Evolutionary conservation across 2,329 filamentous ascomycete genomes (phyloP).

Genomic region (Hypocreales sp.): DNA sequence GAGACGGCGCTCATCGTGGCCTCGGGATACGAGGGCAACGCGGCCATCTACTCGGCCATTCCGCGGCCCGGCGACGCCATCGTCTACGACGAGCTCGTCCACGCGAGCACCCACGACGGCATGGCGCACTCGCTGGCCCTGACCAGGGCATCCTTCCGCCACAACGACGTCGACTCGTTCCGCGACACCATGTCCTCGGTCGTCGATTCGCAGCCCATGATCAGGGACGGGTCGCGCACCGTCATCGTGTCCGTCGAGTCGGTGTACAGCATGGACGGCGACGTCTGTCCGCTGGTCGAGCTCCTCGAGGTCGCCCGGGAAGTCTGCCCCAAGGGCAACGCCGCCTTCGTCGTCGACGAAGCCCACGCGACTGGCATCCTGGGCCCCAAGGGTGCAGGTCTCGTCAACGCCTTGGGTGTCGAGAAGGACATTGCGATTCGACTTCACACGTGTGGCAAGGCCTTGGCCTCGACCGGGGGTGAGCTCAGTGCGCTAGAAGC

Average conservation of each 20-base stretch:
- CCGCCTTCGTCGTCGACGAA: slow-evolving; percentile 36
- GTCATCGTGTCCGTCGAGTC: slow-evolving; percentile 22
- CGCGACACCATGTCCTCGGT: slow-evolving; percentile 15
- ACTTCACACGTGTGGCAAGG: slow-evolving; percentile 36
- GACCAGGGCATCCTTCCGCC: slow-evolving; percentile 23
- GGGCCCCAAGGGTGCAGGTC: slow-evolving; percentile 28
- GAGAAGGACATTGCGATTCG: slow-evolving; percentile 29
- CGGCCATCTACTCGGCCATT: slow-evolving; percentile 29
- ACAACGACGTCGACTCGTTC: slow-evolving; percentile 22
- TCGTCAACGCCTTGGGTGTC: slow-evolving; percentile 30
- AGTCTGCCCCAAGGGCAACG: slow-evolving; percentile 15
- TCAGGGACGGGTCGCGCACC: slow-evolving; percentile 11
- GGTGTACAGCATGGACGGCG: slow-evolving; percentile 29
- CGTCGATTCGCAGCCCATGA: slow-evolving; percentile 11
- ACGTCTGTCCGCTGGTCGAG: slow-evolving; percentile 20
- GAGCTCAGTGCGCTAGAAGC: background rate
- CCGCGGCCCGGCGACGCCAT: slow-evolving; percentile 35
- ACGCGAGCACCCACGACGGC: slow-evolving; percentile 49
- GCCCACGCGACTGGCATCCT: slow-evolving; percentile 35
- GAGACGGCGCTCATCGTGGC: slow-evolving; percentile 42
- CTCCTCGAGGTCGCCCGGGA: slow-evolving; percentile 17
- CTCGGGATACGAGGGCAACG: slow-evolving; percentile 38
- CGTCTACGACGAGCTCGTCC: slow-evolving; percentile 48
- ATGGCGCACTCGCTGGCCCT: slow-evolving; percentile 38
- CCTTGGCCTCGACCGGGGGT: slow-evolving; percentile 23